phyloP scores from a whole-genome alignment of 1,139 yeast species.

The Sugiyamaella novakii region DNA sequence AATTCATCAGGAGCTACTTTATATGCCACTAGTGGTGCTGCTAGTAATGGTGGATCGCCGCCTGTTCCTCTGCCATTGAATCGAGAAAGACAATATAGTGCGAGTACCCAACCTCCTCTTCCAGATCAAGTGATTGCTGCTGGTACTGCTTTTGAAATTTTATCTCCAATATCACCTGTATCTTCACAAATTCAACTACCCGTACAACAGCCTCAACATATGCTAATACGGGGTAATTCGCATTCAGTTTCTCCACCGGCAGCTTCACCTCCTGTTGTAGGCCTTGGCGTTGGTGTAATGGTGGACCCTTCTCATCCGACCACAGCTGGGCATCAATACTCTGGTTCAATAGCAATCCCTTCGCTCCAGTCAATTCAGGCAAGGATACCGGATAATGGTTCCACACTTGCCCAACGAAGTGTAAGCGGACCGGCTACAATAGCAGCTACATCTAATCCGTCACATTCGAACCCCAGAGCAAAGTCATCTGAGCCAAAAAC shows the following conservation, averaged over 20 bases:
- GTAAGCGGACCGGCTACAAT: conserved; percentile 25
- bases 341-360: conserved; percentile 23
- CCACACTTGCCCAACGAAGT: conserved; percentile 22
- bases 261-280: conserved; percentile 5
- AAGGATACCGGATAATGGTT: neutral
- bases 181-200: neutral
- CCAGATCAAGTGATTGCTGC: conserved; percentile 8
- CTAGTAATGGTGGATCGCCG: conserved; percentile 7
- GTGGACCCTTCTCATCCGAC: neutral
- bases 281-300: conserved; percentile 11
- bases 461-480: conserved; percentile 16
- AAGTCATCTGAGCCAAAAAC: conserved; percentile 51
- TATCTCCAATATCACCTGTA: conserved; percentile 8
- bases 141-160: conserved; percentile 3
- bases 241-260: conserved; percentile 2
- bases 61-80: neutral
- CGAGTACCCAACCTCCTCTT: neutral
- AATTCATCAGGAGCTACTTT: conserved; percentile 1
- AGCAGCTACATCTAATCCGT: conserved; percentile 14
- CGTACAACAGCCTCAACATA: neutral
- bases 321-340: conserved; percentile 19
- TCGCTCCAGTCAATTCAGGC: conserved; percentile 10
- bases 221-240: conserved; percentile 2
- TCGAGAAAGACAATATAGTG: no score
- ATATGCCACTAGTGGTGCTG: neutral